Evolutionary conservation across 352 stramenopile genomes (phyloP), one percentile per base, ranked within the genome.

Genomic region (Phytophthora constricta): DNA sequence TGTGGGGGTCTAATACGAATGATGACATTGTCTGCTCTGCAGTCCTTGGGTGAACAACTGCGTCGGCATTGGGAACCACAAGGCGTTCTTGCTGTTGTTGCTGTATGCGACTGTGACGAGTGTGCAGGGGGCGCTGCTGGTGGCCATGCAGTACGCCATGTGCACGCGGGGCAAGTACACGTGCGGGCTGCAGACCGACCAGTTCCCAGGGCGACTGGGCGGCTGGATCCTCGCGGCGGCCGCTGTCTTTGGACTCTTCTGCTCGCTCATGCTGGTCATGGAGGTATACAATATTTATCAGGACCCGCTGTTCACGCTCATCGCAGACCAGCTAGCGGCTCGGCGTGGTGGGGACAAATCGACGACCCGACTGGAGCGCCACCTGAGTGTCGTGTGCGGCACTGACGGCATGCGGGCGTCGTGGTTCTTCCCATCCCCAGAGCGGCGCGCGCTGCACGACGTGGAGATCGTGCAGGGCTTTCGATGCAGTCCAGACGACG

Each of bases 11-110:
- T 58, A 17, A 14, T 31, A 37, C 26, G 61, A 37, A 11, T 33
- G n/a, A 20, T 69, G 33, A 59, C 17, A n/a, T 41, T 51, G 5
- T 25, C 41, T 55, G 31, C 17, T 66, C 10, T 27, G 17, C 58
- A 96, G 87, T 65, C 87, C 86, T 20, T 96, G 87, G 87, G 85
- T 96, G 28, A 96, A 96, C 72, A 96, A 96, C 42, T 96, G 88
- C 65, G 73, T 96, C 20, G 88, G 88, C 10, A 87, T 93, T 42
- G 82, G 83, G 41, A 96, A 94, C 65, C 83, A 89, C 22, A 94
- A 92, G 70, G 77, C 77, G 16, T 96, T 96, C 59, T 71, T 96
- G 27, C 70, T 93, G 46, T 71, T 96, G 64, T 75, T 96, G n/a
- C 62, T 91, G 37, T 96, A 96, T 58, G 81, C 92, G 22, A 68